Evolutionary conservation across 768 basidiomycete genomes (phyloP).

Genomic region (Inosperma sp.): DNA sequence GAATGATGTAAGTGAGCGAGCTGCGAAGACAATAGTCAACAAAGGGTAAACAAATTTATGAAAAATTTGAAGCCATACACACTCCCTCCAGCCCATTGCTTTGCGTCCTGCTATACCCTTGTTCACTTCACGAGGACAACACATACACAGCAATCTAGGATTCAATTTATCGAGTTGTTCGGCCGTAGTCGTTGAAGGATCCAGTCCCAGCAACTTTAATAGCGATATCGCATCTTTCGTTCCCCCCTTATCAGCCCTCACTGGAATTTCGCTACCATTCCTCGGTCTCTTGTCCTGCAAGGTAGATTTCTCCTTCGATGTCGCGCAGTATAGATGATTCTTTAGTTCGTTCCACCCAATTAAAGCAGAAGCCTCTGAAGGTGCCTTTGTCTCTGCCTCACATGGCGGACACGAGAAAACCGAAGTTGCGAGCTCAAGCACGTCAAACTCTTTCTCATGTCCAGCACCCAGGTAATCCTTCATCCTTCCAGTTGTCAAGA

Average conservation of each 20-base stretch:
- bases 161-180: constrained; percentile 5
- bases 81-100: constrained; percentile 13
- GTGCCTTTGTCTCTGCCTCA: constrained; percentile 8
- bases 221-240: constrained; percentile 8
- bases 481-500: constrained; percentile 10
- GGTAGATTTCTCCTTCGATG: constrained; percentile 3
- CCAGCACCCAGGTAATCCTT: constrained; percentile 11
- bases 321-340: constrained; percentile 10
- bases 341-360: constrained; percentile 12
- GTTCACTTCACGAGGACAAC: constrained; percentile 9
- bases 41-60: not conserved
- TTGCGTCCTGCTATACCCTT: constrained; percentile 10
- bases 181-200: constrained; percentile 7
- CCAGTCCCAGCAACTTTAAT: constrained; percentile 6
- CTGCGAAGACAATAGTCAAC: no score
- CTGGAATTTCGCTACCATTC: constrained; percentile 5
- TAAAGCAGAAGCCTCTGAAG: constrained; percentile 8
- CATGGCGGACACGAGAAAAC: constrained; percentile 11
- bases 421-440: constrained; percentile 9
- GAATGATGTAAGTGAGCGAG: constrained; percentile 10
- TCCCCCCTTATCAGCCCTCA: constrained; percentile 10
- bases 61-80: constrained; percentile 1
- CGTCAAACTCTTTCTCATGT: constrained; percentile 8
- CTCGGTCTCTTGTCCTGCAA: constrained; percentile 3
- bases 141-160: constrained; percentile 12